These are phyloP conservation scores for Cryptosporidium ryanae DNA, from an alignment of 169 alveolate species.

Conservation along the genomic window DNA sequence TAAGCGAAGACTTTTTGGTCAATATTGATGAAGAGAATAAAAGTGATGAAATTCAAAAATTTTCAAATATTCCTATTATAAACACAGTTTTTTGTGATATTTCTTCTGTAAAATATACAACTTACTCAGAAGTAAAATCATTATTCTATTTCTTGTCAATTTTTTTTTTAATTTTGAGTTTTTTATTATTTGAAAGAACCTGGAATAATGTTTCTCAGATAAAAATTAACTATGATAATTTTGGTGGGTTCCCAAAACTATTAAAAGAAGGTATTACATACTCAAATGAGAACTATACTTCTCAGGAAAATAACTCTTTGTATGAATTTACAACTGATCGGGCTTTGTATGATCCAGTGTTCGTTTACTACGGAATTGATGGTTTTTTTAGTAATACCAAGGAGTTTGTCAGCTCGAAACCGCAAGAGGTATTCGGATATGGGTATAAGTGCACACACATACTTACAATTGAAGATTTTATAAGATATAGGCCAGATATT, in stretches of 20 bases:
- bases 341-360: conserved; percentile 56
- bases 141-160: conserved; percentile 18
- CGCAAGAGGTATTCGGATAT: conserved; percentile 62
- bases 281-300: neutral
- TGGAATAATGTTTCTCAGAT: conserved; percentile 30
- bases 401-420: conserved; percentile 57
- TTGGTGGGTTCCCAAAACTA: conserved; percentile 7
- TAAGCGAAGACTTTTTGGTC: conserved; percentile 21
- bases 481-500: conserved; percentile 62
- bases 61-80: conserved; percentile 23
- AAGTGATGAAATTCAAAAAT: conserved; percentile 15
- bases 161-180: conserved; percentile 19
- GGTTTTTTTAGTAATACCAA: conserved; percentile 63
- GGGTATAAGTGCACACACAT: conserved; percentile 69
- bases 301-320: neutral
- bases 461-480: conserved; percentile 35
- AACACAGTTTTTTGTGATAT: conserved; percentile 57
- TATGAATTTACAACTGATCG: conserved; percentile 42
- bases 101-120: conserved; percentile 62
- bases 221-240: conserved; percentile 33
- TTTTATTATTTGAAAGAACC: conserved; percentile 41
- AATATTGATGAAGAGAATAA: conserved; percentile 29
- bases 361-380: conserved; percentile 33
- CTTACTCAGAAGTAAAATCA: conserved; percentile 11
- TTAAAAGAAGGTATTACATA: neutral